A percentile compares a stretch with the other conserved stretches of the same genome.
Conservation (phyloP, 352 stramenopile species). For the Peronospora belbahrii region DNA sequence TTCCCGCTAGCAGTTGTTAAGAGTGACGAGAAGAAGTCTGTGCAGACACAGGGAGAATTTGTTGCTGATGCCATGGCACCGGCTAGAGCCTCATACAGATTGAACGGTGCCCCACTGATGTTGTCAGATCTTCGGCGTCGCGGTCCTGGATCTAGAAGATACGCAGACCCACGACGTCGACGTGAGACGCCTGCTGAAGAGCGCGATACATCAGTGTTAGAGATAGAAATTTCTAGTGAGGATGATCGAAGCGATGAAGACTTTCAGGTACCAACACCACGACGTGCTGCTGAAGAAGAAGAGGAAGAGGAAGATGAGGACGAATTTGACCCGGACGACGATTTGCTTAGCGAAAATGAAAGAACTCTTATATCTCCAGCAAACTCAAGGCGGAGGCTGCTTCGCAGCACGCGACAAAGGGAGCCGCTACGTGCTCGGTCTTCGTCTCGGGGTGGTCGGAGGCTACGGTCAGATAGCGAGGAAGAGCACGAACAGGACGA, state of each 20-base stretch:
- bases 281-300: conserved; percentile 43
- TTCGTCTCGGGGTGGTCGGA: conserved; percentile 30
- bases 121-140: conserved; percentile 56
- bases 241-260: conserved; percentile 84
- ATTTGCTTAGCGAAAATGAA: conserved; percentile 46
- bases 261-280: conserved; percentile 52
- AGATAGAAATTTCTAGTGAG: conserved; percentile 81
- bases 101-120: conserved; percentile 65
- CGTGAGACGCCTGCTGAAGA: conserved; percentile 50
- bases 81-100: conserved; percentile 45
- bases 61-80: conserved; percentile 19
- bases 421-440: conserved; percentile 18
- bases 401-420: conserved; percentile 26
- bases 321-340: conserved; percentile 37
- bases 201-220: conserved; percentile 74
- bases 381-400: conserved; percentile 30
- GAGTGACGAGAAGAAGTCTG: conserved; percentile 2
- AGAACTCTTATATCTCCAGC: conserved; percentile 28
- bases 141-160: conserved; percentile 15
- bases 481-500: conserved; percentile 14
- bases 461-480: conserved; percentile 21
- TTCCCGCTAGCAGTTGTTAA: conserved; percentile 48
- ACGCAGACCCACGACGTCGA: conserved; percentile 21
- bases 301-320: conserved; percentile 46
- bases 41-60: conserved; percentile 2